These are phyloP conservation scores for Sporothrix pallida DNA, from an alignment of 2,329 filamentous ascomycete genomes.

Conservation along the genomic window DNA sequence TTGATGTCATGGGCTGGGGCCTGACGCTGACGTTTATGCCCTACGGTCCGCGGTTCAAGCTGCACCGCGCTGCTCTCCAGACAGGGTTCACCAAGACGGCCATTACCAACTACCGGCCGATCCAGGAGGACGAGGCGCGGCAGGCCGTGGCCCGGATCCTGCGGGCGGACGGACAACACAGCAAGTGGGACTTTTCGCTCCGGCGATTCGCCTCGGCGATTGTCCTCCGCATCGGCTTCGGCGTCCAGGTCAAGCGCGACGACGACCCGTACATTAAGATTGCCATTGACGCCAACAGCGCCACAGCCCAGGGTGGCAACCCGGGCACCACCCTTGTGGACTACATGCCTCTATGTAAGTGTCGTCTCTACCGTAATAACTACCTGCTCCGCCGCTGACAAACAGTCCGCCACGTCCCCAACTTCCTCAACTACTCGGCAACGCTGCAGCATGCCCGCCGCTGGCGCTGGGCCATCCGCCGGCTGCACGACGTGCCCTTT, in stretches of 20 bases:
- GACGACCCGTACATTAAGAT: conserved; percentile 50
- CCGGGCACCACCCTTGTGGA: conserved; percentile 52
- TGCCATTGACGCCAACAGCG: conserved; percentile 40
- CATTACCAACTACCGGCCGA: conserved; percentile 34
- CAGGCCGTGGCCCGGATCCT: conserved; percentile 44
- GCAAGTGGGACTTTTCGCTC: conserved; percentile 47
- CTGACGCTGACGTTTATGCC: conserved; percentile 52
- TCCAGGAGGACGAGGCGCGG: conserved; percentile 44
- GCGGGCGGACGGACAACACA: conserved; percentile 39
- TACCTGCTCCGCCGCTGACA: not conserved
- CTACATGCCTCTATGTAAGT: conserved; percentile 48
- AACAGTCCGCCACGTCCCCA: conserved; percentile 49
- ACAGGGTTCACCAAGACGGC: conserved; percentile 45
- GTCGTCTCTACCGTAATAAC: not conserved
- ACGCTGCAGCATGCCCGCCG: conserved; percentile 40
- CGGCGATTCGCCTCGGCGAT: conserved; percentile 50
- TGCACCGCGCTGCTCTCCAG: conserved; percentile 51
- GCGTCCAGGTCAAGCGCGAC: conserved; percentile 47
- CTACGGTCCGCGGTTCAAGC: conserved; percentile 49
- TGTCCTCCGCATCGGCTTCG: conserved; percentile 53
- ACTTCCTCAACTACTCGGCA: conserved; percentile 33
- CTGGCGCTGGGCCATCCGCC: conserved; percentile 46
- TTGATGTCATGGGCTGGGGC: conserved; percentile 52
- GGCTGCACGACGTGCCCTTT: conserved; percentile 53
- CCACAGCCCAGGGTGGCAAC: conserved; percentile 43